A percentile compares a stretch with the other conserved stretches of the same genome.
phyloP scores from a whole-genome alignment of 2,329 filamentous ascomycete genomes.

The Phialocephala subalpina region DNA sequence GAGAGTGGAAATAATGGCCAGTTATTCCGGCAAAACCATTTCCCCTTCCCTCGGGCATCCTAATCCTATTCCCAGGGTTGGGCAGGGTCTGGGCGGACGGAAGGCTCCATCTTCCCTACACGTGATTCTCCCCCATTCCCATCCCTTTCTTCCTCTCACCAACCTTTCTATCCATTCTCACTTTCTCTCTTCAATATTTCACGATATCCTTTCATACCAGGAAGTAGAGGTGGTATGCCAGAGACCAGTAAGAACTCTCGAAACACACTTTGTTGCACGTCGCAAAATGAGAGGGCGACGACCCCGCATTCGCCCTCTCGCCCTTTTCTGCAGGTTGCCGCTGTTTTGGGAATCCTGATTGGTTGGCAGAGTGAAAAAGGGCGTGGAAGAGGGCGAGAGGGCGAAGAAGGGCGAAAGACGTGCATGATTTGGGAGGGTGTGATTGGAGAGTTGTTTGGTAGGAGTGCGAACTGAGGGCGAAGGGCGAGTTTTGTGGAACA shows the following conservation, averaged over 20 bases:
- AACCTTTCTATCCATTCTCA: not conserved
- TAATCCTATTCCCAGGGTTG: no score
- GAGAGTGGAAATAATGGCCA: not conserved
- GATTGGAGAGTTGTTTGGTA: not conserved
- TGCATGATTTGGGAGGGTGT: not conserved
- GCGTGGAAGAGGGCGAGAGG: slow-evolving; percentile 12
- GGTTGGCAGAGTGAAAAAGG: not conserved
- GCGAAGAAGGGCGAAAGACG: not conserved
- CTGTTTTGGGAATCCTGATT: not conserved
- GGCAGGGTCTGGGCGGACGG: not conserved
- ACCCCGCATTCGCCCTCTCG: slow-evolving; percentile 13
- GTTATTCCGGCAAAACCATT: not conserved
- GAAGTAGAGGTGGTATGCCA: not conserved
- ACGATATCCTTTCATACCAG: no score
- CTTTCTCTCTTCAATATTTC: no score
- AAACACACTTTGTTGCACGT: slow-evolving; percentile 29
- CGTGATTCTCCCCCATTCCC: not conserved
- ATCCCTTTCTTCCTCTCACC: not conserved
- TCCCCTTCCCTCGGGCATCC: not conserved
- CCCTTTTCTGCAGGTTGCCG: slow-evolving; percentile 9
- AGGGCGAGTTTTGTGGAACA: no score
- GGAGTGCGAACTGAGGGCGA: not conserved
- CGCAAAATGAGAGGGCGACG: slow-evolving; percentile 26
- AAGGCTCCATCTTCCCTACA: not conserved
- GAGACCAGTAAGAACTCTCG: not conserved